phyloP scores from a whole-genome alignment of 805 yeast genomes.

The Naumovozyma castellii region DNA sequence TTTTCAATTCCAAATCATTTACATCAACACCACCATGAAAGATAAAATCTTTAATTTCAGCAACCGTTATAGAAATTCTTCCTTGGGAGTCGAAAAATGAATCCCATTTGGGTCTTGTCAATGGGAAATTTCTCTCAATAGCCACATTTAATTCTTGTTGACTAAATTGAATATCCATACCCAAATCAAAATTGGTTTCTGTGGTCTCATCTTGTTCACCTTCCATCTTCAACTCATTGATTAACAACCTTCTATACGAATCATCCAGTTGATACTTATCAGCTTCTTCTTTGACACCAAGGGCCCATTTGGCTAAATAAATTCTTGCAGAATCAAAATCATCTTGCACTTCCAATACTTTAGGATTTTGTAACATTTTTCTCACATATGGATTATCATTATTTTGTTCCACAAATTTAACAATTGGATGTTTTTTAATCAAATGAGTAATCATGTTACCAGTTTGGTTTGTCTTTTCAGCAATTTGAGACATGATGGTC shows the following conservation, averaged over 20 bases:
- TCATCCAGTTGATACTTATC: slow-evolving; percentile 50
- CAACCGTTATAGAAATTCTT: slow-evolving; percentile 56
- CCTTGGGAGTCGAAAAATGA: slow-evolving; percentile 77
- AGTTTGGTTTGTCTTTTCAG: slow-evolving; percentile 50
- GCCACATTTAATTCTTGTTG: slow-evolving; percentile 39
- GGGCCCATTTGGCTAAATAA: slow-evolving; percentile 93
- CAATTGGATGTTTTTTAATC: slow-evolving; percentile 24
- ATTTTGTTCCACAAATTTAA: slow-evolving; percentile 36
- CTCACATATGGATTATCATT: slow-evolving; percentile 30
- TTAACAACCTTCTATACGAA: slow-evolving; percentile 45
- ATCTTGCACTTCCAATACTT: slow-evolving; percentile 65
- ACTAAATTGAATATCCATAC: slow-evolving; percentile 20
- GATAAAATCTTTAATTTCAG: slow-evolving; percentile 71
- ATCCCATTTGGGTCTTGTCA: slow-evolving; percentile 63
- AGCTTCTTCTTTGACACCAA: slow-evolving; percentile 86
- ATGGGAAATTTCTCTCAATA: slow-evolving; percentile 46
- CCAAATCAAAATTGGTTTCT: slow-evolving; percentile 36
- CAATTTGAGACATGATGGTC: slow-evolving; percentile 77
- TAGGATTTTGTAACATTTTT: slow-evolving; percentile 61
- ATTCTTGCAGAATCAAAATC: slow-evolving; percentile 91
- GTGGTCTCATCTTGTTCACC: background rate
- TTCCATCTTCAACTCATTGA: slow-evolving; percentile 37
- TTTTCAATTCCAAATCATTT: slow-evolving; percentile 34
- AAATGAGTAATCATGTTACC: slow-evolving; percentile 17
- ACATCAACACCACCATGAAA: slow-evolving; percentile 76